These are phyloP conservation scores for Selaginella tamariscina DNA, from an alignment of 75 land plant genomes.

Conservation along the genomic window DNA sequence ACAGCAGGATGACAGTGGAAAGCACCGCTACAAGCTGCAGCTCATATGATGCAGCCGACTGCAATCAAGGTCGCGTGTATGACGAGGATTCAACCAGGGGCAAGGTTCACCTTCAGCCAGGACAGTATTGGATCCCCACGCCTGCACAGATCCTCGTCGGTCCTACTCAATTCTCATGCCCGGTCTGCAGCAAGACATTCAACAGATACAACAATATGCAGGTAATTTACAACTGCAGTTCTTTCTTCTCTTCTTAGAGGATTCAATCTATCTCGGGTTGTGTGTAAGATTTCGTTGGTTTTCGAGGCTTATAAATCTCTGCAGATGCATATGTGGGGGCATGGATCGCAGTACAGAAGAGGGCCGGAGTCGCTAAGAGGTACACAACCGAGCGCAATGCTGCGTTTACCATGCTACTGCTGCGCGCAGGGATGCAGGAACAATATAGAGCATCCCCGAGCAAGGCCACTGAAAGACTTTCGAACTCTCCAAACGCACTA, in stretches of 20 bases:
- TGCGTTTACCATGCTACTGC: conserved; percentile 80
- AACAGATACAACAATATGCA: conserved; percentile 87
- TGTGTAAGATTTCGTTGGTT: not conserved
- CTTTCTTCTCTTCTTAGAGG: not conserved
- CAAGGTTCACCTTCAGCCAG: conserved; percentile 39
- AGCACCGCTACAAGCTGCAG: too few species aligned
- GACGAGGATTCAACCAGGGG: too few species aligned
- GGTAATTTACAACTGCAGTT: conserved; percentile 21
- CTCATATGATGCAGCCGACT: too few species aligned
- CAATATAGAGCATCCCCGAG: conserved; percentile 76
- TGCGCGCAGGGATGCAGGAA: conserved; percentile 78
- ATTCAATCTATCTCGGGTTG: too few species aligned
- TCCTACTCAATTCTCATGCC: conserved; percentile 76
- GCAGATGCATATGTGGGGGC: conserved; percentile 99
- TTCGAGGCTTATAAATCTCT: not conserved
- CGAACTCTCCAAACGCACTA: conserved; percentile 80
- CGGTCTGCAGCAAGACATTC: conserved; percentile 71
- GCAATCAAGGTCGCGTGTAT: too few species aligned
- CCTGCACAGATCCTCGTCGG: conserved; percentile 84
- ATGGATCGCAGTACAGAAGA: conserved; percentile 68
- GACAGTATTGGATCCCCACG: conserved; percentile 86
- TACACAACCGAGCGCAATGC: conserved; percentile 66
- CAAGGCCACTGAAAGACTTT: conserved; percentile 78
- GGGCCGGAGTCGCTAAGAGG: conserved; percentile 73
- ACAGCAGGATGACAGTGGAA: too few species aligned